Evolutionary conservation across 345 rosid genomes (phyloP).

Genomic region (Syzygium jambos): DNA sequence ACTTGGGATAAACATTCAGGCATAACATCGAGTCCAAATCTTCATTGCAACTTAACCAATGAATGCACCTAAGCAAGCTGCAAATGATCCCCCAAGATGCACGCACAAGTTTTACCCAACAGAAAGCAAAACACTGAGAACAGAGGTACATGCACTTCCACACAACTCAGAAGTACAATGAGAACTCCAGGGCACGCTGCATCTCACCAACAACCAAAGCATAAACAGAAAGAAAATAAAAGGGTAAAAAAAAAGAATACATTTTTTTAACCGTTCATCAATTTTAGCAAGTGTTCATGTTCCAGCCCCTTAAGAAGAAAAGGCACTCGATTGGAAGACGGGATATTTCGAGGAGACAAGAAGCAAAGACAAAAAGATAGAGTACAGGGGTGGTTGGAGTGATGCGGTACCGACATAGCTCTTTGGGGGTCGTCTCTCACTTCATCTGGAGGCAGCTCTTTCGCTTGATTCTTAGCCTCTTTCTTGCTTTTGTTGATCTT

Average conservation of each 20-base stretch:
- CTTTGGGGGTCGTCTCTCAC: conserved; percentile 51
- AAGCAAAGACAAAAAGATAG: background rate
- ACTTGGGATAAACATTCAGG: background rate
- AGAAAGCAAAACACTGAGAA: background rate
- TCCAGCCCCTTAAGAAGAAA: background rate
- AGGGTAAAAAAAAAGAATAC: background rate
- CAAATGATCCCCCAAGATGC: background rate
- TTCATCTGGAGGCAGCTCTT: conserved; percentile 30
- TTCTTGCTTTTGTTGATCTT: conserved; percentile 67
- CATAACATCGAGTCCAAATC: background rate
- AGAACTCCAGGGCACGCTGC: background rate
- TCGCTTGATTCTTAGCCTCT: conserved; percentile 63
- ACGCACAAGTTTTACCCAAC: background rate
- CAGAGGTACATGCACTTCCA: background rate
- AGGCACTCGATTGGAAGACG: background rate
- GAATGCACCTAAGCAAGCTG: background rate
- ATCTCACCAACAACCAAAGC: background rate
- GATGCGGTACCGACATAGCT: conserved; percentile 52
- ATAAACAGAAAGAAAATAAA: background rate
- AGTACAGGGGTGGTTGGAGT: background rate
- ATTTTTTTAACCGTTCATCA: background rate
- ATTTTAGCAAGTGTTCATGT: background rate
- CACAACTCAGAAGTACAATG: background rate
- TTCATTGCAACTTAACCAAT: background rate
- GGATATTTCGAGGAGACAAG: background rate